Base-by-base conservation (phyloP, 352 stramenopile genomes). In the Albugo candida region DNA sequence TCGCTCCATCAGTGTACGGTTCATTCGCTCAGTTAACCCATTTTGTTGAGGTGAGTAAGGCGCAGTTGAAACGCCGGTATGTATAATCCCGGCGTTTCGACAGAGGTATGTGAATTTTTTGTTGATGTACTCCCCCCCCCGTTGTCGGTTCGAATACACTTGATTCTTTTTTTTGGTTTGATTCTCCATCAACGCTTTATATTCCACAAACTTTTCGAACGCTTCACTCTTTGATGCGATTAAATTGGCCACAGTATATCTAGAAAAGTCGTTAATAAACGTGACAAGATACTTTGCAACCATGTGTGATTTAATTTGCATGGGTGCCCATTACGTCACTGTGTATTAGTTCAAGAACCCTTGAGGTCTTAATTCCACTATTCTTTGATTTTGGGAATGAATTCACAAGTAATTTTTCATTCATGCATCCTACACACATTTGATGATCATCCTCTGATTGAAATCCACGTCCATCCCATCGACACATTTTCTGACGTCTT, bases 201-300 rank as follows among this genome's bases (percentile, higher is more conserved):
- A 60, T 17, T 20, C 13, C 2, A 31, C 8, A 31, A 31, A 48
- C 43, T 53, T 56, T 0, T 11, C 13, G 1, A 36, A 5, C 21
- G 53, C 52, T 10, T 63, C 52, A 13, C 31, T 52, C 47, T 62
- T 65, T 3, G 18, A 47, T 17, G 56, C 53, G 13, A 63, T 21
- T 39, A 59, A 50, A 21, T 63, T 59, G 13, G 42, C 55, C 2
- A 45, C 42, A 18, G 55, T 37, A 27, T 39, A 59, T 14, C 47
- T 24, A 1, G 47, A 62, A 14, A 44, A 62, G 21, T 61, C 54
- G 18, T 59, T 37, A 0, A 61, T 45, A 36, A 55, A 59, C 13
- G 34, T 51, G 16, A 58, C 17, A 14, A 54, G 21, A 31, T 54
- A 57, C 31, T 40, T 48, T 17, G 17, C 48, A 37, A 34, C 12